Base-by-base conservation (phyloP, 768 basidiomycete species). In the Heimioporus sp. region DNA sequence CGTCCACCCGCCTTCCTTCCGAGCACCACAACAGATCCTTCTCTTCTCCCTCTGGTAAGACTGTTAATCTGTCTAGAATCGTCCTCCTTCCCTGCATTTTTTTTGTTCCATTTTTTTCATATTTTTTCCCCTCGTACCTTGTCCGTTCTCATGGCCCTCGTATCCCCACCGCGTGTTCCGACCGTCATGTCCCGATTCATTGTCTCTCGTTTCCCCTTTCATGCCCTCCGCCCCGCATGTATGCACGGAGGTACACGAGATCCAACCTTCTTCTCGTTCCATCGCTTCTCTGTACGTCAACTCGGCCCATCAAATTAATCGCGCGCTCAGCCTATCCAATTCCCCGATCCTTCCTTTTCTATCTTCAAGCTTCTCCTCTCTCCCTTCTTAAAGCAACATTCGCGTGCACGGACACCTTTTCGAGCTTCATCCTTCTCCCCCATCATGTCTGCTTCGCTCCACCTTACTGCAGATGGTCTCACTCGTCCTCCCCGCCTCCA, bases 401-500 rank as follows among this genome's bases (percentile, higher is more conserved):
- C 62, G 57, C 56, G 51, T 60, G 53, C 59, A 28, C 59, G 45
- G 57, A 51, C 58, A 50, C 69, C 63, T 63, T 65, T 66, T 65
- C 64, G 61, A 69, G 58, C 58, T 30, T 59, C 60, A 64, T 57
- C 59, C 55, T 45, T 42, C 58, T 38, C 48, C 46, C 50, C 49
- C 65, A 65, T 53, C 69, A 69, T 69, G 60, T 58, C 61, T 43
- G 43, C 52, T 49, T 63, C 61, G 53, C 55, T 63, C 49, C 65
- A 64, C 52, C 47, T 46, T 39, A 46, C 56, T 21, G 58, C 52
- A 55, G 65, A 59, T 43, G 32, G 52, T 45, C 46, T 21, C 45
- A 38, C 54, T 28, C 74, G 74, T 56, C 77, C 77, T 43, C 74
- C 77, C 16, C 79, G 80, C 41, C 72, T 84, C 35, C 82, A 82